Conservation (phyloP, 139 green algal species). For the Zygnema circumcarinatum region DNA sequence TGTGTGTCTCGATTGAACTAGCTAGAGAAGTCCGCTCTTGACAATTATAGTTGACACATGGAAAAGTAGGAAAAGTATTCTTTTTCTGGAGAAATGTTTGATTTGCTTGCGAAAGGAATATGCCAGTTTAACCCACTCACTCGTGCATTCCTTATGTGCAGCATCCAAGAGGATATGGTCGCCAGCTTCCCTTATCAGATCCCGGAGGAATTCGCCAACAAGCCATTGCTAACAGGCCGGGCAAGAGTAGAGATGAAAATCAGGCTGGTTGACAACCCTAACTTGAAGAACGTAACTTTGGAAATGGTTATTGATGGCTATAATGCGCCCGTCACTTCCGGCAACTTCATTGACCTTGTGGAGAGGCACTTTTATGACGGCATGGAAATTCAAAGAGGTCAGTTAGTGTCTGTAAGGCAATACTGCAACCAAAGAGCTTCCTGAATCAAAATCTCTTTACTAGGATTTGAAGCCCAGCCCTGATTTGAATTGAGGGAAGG, state of each 20-base stretch:
- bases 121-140: too few species aligned
- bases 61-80: too few species aligned
- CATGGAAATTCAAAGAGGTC: conserved; percentile 90
- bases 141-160: conserved; percentile 6
- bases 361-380: conserved; percentile 87
- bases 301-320: conserved; percentile 92
- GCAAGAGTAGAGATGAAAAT: conserved; percentile 92
- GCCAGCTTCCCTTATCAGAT: conserved; percentile 91
- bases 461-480: too few species aligned
- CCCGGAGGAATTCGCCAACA: conserved; percentile 81
- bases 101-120: too few species aligned
- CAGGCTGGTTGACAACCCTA: conserved; percentile 67
- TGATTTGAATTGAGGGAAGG: too few species aligned
- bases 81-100: too few species aligned
- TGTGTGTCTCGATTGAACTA: too few species aligned
- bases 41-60: too few species aligned
- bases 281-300: conserved; percentile 60
- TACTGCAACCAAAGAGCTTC: too few species aligned
- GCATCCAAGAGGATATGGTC: conserved; percentile 90
- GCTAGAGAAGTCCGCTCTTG: too few species aligned
- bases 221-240: conserved; percentile 92
- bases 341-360: conserved; percentile 96
- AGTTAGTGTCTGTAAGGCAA: too few species aligned
- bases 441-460: too few species aligned
- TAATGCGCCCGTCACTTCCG: conserved; percentile 91